Evolutionary conservation across 2,329 filamentous ascomycete species (phyloP).

Genomic region (Colletotrichum tamarilloi): DNA sequence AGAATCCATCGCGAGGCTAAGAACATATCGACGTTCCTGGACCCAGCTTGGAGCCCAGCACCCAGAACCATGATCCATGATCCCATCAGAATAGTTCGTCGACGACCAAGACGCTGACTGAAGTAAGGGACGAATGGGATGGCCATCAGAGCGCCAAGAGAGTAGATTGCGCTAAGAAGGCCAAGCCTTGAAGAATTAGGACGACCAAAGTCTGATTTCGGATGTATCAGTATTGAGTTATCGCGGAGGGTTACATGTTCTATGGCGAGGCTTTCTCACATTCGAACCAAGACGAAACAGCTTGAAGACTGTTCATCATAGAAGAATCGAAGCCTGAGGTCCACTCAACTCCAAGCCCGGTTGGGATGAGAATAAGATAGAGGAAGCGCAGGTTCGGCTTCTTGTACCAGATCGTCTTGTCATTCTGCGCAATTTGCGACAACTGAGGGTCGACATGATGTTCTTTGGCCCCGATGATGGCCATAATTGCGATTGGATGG

Average conservation of each 20-base stretch:
- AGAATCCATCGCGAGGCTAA: constrained; percentile 63
- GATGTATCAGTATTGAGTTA: background rate
- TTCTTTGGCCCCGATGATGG: constrained; percentile 48
- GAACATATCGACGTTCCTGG: constrained; percentile 56
- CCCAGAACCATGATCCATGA: constrained; percentile 47
- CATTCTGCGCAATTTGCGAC: constrained; percentile 47
- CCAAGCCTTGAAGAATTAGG: constrained; percentile 49
- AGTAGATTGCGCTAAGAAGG: constrained; percentile 55
- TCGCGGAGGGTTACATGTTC: background rate
- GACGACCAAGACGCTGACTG: constrained; percentile 45
- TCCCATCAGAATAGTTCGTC: constrained; percentile 44
- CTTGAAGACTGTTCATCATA: constrained; percentile 57
- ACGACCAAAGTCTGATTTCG: constrained; percentile 49
- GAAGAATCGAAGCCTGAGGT: constrained; percentile 56
- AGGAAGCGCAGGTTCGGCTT: constrained; percentile 52
- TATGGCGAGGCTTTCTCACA: constrained; percentile 39
- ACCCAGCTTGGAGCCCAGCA: constrained; percentile 48
- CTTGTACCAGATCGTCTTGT: constrained; percentile 51
- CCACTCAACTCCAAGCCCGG: constrained; percentile 54
- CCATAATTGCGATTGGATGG: constrained; percentile 37
- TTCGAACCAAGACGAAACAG: constrained; percentile 50
- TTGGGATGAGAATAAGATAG: constrained; percentile 53
- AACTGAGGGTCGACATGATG: constrained; percentile 48
- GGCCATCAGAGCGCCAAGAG: constrained; percentile 56
- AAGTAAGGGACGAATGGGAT: constrained; percentile 45